Base-by-base conservation (phyloP, 805 yeast genomes). In the Blastobotrys parvus region DNA sequence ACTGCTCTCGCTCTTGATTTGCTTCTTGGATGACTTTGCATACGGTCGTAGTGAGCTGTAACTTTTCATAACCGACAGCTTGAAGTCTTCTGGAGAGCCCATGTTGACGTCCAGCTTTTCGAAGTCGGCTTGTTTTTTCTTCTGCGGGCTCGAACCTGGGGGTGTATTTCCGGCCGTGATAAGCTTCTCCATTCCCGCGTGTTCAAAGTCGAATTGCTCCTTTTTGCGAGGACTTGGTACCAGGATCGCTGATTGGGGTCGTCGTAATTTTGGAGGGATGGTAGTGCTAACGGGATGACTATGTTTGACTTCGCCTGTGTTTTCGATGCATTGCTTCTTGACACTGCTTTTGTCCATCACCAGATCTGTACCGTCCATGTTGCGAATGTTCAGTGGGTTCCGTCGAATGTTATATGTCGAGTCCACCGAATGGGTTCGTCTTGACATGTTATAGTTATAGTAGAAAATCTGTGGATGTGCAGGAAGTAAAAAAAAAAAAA, bases 331-430 rank as follows among this genome's bases (percentile, higher is more conserved):
- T 11, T 21, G 29, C 20, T 36, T 23, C 6, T 19, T n/a, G 18
- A 31, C 20, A 18, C 20, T 29, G 23, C 44, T 42, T 36, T 41
- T 37, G 15, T 23, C 39, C 36, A 52, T 31, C 10, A 61, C 52
- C 35, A 60, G 41, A 39, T 62, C 65, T 4, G 59, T 37, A 21
- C 65, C 67, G 49, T 62, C 66, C 17, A 19, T 35, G 30, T 56
- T 49, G 27, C 57, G 55, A 19, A 62, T 62, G 35, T 61, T 62
- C 34, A 62, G 45, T 13, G 67, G 67, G 42, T 62, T 62, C 19
- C 46, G 54, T 32, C 61, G 55, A 31, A 61, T 54, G 44, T 44
- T 50, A 39, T 46, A 46, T 13, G 53, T 43, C 40, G 53, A 51
- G 40, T 51, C 57, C 35, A 43, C 45, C 23, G 57, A 51, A 18